A percentile compares a stretch with the other conserved stretches of the same genome.
phyloP scores from a whole-genome alignment of 2,329 filamentous ascomycete species.

The Pseudocercospora macadamiae region DNA sequence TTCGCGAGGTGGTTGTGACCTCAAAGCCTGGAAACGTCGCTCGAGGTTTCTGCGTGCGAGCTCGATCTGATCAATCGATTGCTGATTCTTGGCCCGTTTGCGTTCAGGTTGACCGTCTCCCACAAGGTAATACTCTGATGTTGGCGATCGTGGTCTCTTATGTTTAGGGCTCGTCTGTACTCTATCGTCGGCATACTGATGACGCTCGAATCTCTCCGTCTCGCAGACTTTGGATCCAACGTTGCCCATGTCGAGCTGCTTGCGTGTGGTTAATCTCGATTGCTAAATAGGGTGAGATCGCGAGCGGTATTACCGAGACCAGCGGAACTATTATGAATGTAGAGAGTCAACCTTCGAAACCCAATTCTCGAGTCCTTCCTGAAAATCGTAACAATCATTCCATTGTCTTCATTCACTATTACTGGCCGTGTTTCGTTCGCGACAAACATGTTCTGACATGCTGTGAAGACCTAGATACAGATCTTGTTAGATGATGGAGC shows the following conservation, averaged over 20 bases:
- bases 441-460: no score
- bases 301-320: no score
- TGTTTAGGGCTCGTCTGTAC: neutral
- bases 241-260: neutral
- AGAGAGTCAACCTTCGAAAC: no score
- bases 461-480: no score
- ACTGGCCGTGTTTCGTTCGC: neutral
- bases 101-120: neutral
- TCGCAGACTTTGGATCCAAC: neutral
- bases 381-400: no score
- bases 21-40: neutral
- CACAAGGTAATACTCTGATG: neutral
- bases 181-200: neutral
- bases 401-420: constrained; percentile 3
- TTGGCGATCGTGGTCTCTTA: neutral
- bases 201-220: neutral
- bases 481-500: no score
- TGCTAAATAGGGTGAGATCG: no score
- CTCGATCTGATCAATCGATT: neutral
- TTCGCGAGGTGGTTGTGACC: neutral
- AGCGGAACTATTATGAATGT: no score
- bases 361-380: no score
- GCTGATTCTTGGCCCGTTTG: neutral
- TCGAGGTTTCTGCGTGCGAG: neutral
- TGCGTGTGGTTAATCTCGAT: neutral